Conservation (phyloP, 192 early-diverging fungal genomes). For the Umbelopsis vinacea region DNA sequence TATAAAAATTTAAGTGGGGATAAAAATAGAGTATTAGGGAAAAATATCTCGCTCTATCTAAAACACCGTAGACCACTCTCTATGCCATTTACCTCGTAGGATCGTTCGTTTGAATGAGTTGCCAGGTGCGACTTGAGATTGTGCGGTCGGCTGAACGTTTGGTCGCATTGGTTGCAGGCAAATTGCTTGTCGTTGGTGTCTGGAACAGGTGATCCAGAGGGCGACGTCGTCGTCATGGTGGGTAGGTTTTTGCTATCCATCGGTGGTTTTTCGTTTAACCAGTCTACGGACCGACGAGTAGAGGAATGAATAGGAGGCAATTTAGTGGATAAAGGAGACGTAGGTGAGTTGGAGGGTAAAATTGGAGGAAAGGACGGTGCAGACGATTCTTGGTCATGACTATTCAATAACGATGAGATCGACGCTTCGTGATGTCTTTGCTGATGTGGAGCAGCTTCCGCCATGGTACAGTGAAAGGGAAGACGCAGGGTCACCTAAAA, state of each 20-base stretch:
- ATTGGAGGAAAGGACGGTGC: neutral
- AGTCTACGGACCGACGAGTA: neutral
- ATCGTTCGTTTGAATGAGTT: constrained; percentile 35
- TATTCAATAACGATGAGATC: constrained; percentile 5
- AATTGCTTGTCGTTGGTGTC: constrained; percentile 26
- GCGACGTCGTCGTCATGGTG: neutral
- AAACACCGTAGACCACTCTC: neutral
- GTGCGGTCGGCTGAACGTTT: constrained; percentile 35
- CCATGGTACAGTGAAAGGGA: neutral
- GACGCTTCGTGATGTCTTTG: constrained; percentile 19
- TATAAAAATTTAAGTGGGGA: neutral
- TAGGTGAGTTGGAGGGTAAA: neutral
- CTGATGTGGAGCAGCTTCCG: constrained; percentile 12
- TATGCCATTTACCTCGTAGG: constrained; percentile 29
- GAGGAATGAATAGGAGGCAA: constrained; percentile 11
- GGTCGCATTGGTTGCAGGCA: constrained; percentile 34
- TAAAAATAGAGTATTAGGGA: neutral
- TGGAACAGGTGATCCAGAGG: constrained; percentile 1
- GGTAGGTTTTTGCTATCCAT: neutral
- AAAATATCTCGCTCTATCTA: neutral
- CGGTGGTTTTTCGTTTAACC: neutral
- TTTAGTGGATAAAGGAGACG: neutral
- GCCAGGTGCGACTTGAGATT: constrained; percentile 43
- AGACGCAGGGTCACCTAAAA: neutral
- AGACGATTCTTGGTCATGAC: constrained; percentile 17